Evolutionary conservation across 257 asterid species (phyloP), one percentile per base, ranked within the genome.

Genomic region (Phtheirospermum japonicum): DNA sequence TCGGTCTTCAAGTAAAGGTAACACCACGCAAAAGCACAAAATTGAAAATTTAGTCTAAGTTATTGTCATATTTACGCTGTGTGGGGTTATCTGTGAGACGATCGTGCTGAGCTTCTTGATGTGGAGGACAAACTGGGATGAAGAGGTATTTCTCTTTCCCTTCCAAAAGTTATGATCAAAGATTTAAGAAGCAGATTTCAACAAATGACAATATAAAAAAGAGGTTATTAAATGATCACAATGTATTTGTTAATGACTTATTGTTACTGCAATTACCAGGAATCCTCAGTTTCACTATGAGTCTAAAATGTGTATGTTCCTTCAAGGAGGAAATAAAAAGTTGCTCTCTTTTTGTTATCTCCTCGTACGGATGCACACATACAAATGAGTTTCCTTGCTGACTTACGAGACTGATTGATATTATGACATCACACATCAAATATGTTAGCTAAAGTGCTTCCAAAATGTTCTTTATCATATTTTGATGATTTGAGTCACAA

Each of bases 371-470:
- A 3, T 37, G 43, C 8, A 6, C 13, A 9, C 43, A 37, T 13
- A 37, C 43, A 37, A 37, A 37, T 37, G 43, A 51, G 28, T 39
- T 39, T 62, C 59, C 52, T n/a, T 19, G 32, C 54, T 4, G 45
- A 54, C 37, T 23, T 30, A 5, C 9, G 19, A n/a, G 42, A 45
- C 9, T 7, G 13, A 56, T 54, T 13, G 36, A 14, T 58, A 42
- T 59, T 55, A 45, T 45, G 6, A 51, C 42, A 33, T 45, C 12
- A 17, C 36, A 30, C 53, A 53, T 53, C 58, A 33, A 13, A 53
- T 63, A 26, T 64, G 53, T 23, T 43, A 7, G 62, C 10, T 34
- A 14, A 20, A 55, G 52, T 67, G 69, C 34, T 13, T 55, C 40
- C 20, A 49, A 57, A 49, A 9, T 61, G 67, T 5, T 7, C 51